A percentile compares a stretch with the other conserved stretches of the same genome.
Evolutionary conservation across 192 early-diverging fungal genomes (phyloP).

Genomic region (Coemansia sp.): DNA sequence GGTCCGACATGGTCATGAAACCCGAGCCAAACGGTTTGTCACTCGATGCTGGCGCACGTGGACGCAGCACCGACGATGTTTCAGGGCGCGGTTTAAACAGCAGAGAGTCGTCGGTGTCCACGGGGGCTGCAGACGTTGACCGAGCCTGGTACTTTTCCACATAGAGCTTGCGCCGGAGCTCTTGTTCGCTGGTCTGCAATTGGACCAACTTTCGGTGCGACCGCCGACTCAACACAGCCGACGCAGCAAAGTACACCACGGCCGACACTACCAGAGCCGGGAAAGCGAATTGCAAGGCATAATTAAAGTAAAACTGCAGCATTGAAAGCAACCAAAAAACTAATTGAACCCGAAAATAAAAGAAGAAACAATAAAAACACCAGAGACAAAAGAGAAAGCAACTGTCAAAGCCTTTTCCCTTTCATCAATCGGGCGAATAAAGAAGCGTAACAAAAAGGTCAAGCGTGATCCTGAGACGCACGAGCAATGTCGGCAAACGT

Average conservation of each 20-base stretch:
- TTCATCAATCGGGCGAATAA: too few relatives aligned
- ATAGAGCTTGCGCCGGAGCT: constrained; percentile 14
- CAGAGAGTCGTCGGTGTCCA: not conserved
- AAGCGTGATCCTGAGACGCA: constrained; percentile 17
- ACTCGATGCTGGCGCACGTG: constrained; percentile 20
- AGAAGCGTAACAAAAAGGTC: too few relatives aligned
- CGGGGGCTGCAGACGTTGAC: not conserved
- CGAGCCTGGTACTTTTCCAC: constrained; percentile 6
- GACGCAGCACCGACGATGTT: constrained; percentile 16
- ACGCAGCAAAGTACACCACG: constrained; percentile 11
- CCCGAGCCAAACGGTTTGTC: constrained; percentile 24
- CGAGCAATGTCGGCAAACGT: constrained; percentile 50
- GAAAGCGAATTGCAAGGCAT: constrained; percentile 21
- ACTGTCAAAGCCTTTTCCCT: not conserved
- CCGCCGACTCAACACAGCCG: not conserved
- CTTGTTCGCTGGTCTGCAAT: constrained; percentile 7
- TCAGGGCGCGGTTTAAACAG: not conserved
- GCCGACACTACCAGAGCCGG: constrained; percentile 20
- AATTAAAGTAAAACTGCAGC: constrained; percentile 5
- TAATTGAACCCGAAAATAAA: constrained; percentile 6
- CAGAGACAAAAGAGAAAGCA: not conserved
- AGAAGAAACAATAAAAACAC: not conserved
- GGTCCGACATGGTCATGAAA: constrained; percentile 27
- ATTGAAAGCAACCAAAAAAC: constrained; percentile 5
- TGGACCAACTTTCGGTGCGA: not conserved